Percentiles rank a stretch among this genome's conserved stretches.
Conservation (phyloP, 257 asterid species). For the Scutellaria minor region DNA sequence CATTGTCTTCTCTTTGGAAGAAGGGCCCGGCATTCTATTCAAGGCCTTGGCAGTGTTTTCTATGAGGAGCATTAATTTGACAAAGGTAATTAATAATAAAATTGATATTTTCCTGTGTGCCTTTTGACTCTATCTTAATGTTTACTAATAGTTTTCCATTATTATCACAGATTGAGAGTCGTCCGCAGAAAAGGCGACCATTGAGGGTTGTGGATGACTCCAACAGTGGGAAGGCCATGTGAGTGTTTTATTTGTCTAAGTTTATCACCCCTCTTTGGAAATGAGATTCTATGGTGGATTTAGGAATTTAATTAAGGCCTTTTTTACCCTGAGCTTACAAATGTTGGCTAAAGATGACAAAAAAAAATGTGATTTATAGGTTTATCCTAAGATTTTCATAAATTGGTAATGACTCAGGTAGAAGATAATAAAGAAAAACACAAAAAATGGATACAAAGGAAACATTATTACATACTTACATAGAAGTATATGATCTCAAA, state of each 20-base stretch:
- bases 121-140: conserved; percentile 1
- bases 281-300: background rate
- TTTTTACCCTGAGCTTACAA: background rate
- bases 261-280: background rate
- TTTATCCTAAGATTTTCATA: conserved; percentile 15
- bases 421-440: background rate
- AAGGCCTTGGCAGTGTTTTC: conserved; percentile 94
- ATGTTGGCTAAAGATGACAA: conserved; percentile 3
- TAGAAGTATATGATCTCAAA: conserved; percentile 2
- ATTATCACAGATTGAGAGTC: conserved; percentile 80
- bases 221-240: conserved; percentile 75
- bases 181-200: conserved; percentile 86
- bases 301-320: conserved; percentile 6
- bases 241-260: conserved; percentile 41
- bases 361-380: background rate
- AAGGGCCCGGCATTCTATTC: conserved; percentile 96
- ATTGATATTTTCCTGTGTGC: conserved; percentile 18
- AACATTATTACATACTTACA: background rate
- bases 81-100: conserved; percentile 60
- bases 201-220: conserved; percentile 88
- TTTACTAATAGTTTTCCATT: conserved; percentile 9
- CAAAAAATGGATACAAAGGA: background rate
- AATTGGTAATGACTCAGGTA: background rate
- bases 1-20: conserved; percentile 87
- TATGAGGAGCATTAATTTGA: conserved; percentile 75